These are phyloP conservation scores for Metschnikowia arizonensis DNA, from an alignment of 805 yeast species.

Conservation along the genomic window DNA sequence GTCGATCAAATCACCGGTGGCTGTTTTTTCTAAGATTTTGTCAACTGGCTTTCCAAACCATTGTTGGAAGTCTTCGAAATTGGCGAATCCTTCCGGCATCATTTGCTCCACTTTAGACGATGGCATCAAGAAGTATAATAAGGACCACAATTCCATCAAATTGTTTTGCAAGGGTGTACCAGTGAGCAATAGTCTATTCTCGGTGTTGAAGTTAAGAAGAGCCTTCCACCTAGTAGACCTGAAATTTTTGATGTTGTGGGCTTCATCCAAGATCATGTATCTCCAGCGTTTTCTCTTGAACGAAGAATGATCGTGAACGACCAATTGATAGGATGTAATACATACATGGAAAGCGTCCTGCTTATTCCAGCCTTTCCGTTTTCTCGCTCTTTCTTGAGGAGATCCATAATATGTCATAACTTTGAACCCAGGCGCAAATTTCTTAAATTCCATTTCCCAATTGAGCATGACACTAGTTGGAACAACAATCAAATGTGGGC, in stretches of 20 bases:
- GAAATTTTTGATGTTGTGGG: slow-evolving; percentile 95
- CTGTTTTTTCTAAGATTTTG: slow-evolving; percentile 69
- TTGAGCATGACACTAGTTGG: slow-evolving; percentile 97
- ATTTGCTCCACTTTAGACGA: slow-evolving; percentile 65
- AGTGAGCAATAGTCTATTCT: slow-evolving; percentile 78
- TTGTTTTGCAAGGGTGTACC: slow-evolving; percentile 98
- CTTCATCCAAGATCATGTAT: slow-evolving; percentile 96
- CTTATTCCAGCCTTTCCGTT: slow-evolving; percentile 96
- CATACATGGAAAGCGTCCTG: slow-evolving; percentile 95
- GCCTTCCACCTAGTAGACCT: slow-evolving; percentile 98
- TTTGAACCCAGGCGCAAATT: slow-evolving; percentile 97
- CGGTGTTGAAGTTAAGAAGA: slow-evolving; percentile 86
- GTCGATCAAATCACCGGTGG: slow-evolving; percentile 46
- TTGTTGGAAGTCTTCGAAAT: slow-evolving; percentile 90
- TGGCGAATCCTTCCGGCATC: slow-evolving; percentile 95
- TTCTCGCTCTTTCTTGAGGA: slow-evolving; percentile 93
- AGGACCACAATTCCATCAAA: slow-evolving; percentile 92
- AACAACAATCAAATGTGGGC: slow-evolving; percentile 94
- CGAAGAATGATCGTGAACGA: slow-evolving; percentile 94
- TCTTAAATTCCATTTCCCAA: slow-evolving; percentile 99
- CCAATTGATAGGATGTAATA: slow-evolving; percentile 93
- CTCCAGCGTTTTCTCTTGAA: slow-evolving; percentile 92
- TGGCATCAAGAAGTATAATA: slow-evolving; percentile 94
- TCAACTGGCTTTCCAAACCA: slow-evolving; percentile 99
- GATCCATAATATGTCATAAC: slow-evolving; percentile 94